Evolutionary conservation across 495 filamentous ascomycete species (phyloP).

Genomic region (Aspergillus nanangensis): DNA sequence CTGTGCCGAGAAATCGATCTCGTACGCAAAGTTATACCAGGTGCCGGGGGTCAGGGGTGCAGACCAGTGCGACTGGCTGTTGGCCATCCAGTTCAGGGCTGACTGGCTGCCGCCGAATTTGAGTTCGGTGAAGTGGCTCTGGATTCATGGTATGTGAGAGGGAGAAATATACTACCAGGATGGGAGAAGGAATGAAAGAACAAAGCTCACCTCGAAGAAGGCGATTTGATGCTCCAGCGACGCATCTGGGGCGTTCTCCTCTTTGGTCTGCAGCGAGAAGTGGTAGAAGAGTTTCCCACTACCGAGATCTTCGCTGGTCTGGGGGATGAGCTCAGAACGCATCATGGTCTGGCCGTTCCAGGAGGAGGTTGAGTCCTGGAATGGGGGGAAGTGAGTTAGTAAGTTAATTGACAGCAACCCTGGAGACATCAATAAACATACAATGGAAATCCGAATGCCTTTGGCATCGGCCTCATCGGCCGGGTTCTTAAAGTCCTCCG

Average conservation of each 20-base stretch:
- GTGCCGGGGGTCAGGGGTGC: slow-evolving; percentile 48
- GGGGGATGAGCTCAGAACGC: slow-evolving; percentile 62
- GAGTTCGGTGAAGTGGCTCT: slow-evolving; percentile 73
- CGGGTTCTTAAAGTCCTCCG: slow-evolving; percentile 59
- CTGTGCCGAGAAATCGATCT: slow-evolving; percentile 56
- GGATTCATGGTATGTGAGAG: slow-evolving; percentile 9
- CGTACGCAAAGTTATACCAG: slow-evolving; percentile 70
- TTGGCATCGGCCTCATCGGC: slow-evolving; percentile 56
- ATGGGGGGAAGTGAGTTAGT: not conserved
- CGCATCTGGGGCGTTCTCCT: slow-evolving; percentile 54
- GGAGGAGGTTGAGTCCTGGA: slow-evolving; percentile 41
- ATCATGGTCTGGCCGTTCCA: slow-evolving; percentile 61
- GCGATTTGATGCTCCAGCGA: slow-evolving; percentile 68
- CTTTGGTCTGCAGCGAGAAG: slow-evolving; percentile 58
- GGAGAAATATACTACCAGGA: not conserved
- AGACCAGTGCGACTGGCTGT: slow-evolving; percentile 49
- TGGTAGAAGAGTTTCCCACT: slow-evolving; percentile 63
- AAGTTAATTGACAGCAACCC: too few species aligned
- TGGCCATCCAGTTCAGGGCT: slow-evolving; percentile 50
- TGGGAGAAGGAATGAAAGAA: not conserved
- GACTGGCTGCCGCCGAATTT: slow-evolving; percentile 61
- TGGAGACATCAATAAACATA: slow-evolving; percentile 24
- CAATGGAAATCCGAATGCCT: slow-evolving; percentile 66
- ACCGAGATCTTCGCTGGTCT: slow-evolving; percentile 59
- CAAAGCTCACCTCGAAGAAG: slow-evolving; percentile 62